A percentile compares a stretch with the other conserved stretches of the same genome.
These are phyloP conservation scores for Escovopsis sp. DNA, from an alignment of 2,329 filamentous ascomycete species.

Conservation along the genomic window DNA sequence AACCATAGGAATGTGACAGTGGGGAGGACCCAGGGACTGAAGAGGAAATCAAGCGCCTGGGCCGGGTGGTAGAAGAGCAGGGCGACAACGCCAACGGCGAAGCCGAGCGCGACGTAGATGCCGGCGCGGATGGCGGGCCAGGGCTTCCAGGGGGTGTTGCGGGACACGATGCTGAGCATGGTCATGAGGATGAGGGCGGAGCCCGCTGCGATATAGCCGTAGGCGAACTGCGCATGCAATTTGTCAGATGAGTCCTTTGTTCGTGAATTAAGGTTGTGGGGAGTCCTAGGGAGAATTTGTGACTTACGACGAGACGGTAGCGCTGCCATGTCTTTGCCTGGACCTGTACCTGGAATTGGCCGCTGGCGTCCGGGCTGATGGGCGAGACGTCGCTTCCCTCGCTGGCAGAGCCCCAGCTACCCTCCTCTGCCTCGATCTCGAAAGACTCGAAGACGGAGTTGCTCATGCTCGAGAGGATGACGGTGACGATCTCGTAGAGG, in stretches of 20 bases:
- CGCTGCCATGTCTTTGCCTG: slow-evolving; percentile 11
- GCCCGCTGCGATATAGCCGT: slow-evolving; percentile 20
- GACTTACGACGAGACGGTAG: slow-evolving; percentile 18
- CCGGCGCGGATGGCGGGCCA: slow-evolving; percentile 18
- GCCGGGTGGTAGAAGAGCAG: slow-evolving; percentile 11
- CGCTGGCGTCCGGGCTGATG: not conserved
- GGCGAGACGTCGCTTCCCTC: not conserved
- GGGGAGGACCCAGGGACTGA: slow-evolving; percentile 18
- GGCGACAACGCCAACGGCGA: slow-evolving; percentile 15
- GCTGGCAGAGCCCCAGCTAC: not conserved
- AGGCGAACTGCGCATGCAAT: slow-evolving; percentile 15
- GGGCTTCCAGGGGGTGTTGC: slow-evolving; percentile 15
- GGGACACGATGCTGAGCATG: slow-evolving; percentile 16
- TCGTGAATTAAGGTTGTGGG: no score
- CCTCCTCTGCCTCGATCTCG: slow-evolving; percentile 14
- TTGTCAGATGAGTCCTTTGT: no score
- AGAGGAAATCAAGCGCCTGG: slow-evolving; percentile 10
- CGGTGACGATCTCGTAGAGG: slow-evolving; percentile 5
- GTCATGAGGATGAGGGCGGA: slow-evolving; percentile 18
- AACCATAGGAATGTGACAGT: slow-evolving; percentile 21
- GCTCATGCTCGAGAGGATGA: slow-evolving; percentile 11
- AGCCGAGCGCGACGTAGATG: slow-evolving; percentile 16
- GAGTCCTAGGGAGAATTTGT: no score
- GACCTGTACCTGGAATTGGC: slow-evolving; percentile 12
- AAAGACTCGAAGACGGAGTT: slow-evolving; percentile 18